Evolutionary conservation across 192 early-diverging fungal genomes (phyloP).

Genomic region (Dissophora globulifera): DNA sequence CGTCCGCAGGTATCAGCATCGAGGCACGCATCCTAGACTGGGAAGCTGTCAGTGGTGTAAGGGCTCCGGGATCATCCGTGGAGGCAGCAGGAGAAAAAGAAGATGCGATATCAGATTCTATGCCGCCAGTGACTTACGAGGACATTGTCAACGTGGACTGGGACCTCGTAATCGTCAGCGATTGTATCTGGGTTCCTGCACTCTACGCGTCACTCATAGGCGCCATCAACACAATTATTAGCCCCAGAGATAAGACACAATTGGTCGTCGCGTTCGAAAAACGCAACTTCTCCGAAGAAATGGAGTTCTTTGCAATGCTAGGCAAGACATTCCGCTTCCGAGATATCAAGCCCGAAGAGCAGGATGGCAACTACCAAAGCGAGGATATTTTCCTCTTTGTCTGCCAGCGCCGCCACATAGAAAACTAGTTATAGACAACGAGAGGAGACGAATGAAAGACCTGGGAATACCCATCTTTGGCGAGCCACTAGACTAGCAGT

Average conservation of each 20-base stretch:
- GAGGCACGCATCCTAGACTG: constrained; percentile 33
- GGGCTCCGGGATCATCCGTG: not conserved
- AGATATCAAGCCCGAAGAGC: constrained; percentile 49
- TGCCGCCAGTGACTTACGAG: no score
- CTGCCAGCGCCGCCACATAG: constrained; percentile 24
- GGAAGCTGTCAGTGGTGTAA: constrained; percentile 36
- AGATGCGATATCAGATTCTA: not conserved
- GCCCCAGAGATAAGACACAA: constrained; percentile 1
- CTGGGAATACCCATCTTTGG: no score
- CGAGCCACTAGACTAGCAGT: no score
- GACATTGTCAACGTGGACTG: no score
- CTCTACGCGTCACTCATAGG: constrained; percentile 27
- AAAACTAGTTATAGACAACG: no score
- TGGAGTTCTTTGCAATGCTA: constrained; percentile 49
- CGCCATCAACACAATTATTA: constrained; percentile 23
- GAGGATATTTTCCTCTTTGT: constrained; percentile 54
- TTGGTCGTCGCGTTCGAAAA: constrained; percentile 45
- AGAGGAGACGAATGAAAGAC: no score
- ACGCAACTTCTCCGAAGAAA: constrained; percentile 46
- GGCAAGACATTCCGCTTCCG: constrained; percentile 40
- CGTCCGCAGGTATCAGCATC: constrained; percentile 9
- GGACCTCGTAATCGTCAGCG: constrained; percentile 47
- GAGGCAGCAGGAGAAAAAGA: not conserved
- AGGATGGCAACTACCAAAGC: constrained; percentile 47
- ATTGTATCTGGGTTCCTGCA: constrained; percentile 48